Evolutionary conservation across 257 asterid genomes (phyloP).

Genomic region (Haberlea rhodopensis): DNA sequence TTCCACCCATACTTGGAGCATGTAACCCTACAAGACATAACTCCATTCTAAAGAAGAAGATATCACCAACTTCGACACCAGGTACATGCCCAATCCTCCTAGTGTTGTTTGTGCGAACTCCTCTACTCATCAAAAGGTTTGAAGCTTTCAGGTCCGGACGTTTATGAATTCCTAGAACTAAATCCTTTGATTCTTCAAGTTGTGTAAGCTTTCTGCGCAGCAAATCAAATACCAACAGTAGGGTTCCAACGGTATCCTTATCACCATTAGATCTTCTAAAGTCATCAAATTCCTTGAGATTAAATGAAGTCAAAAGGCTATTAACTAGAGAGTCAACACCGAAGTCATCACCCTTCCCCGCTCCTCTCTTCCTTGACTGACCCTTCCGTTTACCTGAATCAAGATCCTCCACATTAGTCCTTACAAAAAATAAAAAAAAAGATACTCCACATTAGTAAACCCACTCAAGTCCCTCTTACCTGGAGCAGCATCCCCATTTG

Average conservation of each 20-base stretch:
- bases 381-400: background rate
- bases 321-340: background rate
- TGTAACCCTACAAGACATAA: conserved; percentile 63
- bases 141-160: conserved; percentile 79
- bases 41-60: conserved; percentile 82
- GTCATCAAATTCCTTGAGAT: background rate
- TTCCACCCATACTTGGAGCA: conserved; percentile 91
- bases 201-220: conserved; percentile 61
- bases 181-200: conserved; percentile 59
- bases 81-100: conserved; percentile 75
- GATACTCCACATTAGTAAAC: too few relatives aligned
- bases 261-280: conserved; percentile 38
- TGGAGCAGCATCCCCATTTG: conserved; percentile 39
- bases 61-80: conserved; percentile 89
- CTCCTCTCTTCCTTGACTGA: background rate
- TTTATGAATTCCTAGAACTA: conserved; percentile 38
- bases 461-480: background rate
- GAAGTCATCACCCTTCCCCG: background rate
- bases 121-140: conserved; percentile 59
- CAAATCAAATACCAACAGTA: conserved; percentile 59
- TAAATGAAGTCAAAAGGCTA: background rate
- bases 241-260: conserved; percentile 31
- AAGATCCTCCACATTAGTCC: background rate
- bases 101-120: conserved; percentile 54
- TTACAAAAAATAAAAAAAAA: too few relatives aligned